phyloP scores from a whole-genome alignment of 345 rosid species.

The Excoecaria agallocha region DNA sequence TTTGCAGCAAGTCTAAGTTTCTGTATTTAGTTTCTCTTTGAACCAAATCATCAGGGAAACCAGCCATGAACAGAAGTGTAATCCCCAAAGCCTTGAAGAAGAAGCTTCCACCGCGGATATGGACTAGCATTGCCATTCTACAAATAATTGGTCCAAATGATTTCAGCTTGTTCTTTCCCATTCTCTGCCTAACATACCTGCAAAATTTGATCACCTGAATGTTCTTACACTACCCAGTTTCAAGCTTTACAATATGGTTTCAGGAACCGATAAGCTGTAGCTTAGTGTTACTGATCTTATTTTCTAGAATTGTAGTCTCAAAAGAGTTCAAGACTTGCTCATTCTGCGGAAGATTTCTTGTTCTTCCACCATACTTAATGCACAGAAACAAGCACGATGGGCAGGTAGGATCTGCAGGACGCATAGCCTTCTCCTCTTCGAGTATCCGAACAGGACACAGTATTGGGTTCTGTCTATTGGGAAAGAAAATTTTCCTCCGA shows the following conservation, averaged over 20 bases:
- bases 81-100: constrained; percentile 66
- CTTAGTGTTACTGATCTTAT: too few relatives aligned
- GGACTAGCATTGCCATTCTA: constrained; percentile 47
- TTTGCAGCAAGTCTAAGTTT: constrained; percentile 50
- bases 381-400: constrained; percentile 58
- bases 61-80: constrained; percentile 61
- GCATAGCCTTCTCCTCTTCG: constrained; percentile 61
- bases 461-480: constrained; percentile 42
- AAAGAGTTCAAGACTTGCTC: constrained; percentile 36
- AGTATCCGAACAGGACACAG: constrained; percentile 57
- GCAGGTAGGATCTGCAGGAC: constrained; percentile 49
- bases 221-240: too few relatives aligned
- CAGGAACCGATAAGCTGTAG: too few relatives aligned
- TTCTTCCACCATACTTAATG: constrained; percentile 64
- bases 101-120: constrained; percentile 54
- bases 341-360: constrained; percentile 62
- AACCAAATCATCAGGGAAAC: constrained; percentile 49
- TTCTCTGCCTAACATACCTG: constrained; percentile 63
- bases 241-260: too few relatives aligned
- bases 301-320: too few relatives aligned
- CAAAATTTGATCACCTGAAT: background rate
- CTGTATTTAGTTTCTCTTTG: constrained; percentile 52
- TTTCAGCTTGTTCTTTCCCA: constrained; percentile 65
- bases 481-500: constrained; percentile 45
- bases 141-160: constrained; percentile 56